phyloP scores from a whole-genome alignment of 441 rosid genomes.

The Breynia disticha region DNA sequence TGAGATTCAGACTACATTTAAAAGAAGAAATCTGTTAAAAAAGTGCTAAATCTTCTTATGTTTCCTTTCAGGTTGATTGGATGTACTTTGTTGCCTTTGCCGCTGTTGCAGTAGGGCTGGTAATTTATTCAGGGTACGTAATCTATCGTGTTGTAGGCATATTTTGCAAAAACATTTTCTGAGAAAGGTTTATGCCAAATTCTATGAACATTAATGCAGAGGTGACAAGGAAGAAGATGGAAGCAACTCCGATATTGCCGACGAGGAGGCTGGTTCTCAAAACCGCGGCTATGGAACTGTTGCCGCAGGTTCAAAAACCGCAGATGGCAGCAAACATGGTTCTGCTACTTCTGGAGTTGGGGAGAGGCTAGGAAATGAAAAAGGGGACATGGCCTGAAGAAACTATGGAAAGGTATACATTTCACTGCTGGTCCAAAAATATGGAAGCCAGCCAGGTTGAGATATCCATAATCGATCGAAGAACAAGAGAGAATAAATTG shows the following conservation, averaged over 20 bases:
- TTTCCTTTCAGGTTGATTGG: constrained; percentile 61
- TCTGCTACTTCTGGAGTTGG: constrained; percentile 1
- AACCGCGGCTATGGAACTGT: constrained; percentile 7
- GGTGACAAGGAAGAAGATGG: constrained; percentile 45
- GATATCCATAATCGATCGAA: constrained; percentile 1
- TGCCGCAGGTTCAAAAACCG: constrained; percentile 21
- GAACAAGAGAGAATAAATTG: too few relatives aligned
- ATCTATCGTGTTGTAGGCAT: neutral
- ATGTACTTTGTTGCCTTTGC: constrained; percentile 71
- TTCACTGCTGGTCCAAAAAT: neutral
- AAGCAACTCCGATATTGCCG: constrained; percentile 21
- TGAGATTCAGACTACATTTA: neutral
- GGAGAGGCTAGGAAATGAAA: constrained; percentile 6
- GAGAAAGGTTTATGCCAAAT: neutral
- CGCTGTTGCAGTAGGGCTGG: constrained; percentile 51
- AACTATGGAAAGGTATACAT: neutral
- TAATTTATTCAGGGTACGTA: constrained; percentile 65
- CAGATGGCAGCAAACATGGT: constrained; percentile 14
- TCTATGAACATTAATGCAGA: constrained; percentile 21
- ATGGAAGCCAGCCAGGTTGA: constrained; percentile 1
- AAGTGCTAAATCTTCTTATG: constrained; percentile 6
- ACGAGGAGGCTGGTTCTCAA: constrained; percentile 32
- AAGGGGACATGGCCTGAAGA: neutral
- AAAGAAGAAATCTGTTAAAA: neutral
- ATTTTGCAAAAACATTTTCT: too few relatives aligned